A percentile compares a stretch with the other conserved stretches of the same genome.
phyloP scores from a whole-genome alignment of 2,329 filamentous ascomycete species.

The Hymenoscyphus infarciens region DNA sequence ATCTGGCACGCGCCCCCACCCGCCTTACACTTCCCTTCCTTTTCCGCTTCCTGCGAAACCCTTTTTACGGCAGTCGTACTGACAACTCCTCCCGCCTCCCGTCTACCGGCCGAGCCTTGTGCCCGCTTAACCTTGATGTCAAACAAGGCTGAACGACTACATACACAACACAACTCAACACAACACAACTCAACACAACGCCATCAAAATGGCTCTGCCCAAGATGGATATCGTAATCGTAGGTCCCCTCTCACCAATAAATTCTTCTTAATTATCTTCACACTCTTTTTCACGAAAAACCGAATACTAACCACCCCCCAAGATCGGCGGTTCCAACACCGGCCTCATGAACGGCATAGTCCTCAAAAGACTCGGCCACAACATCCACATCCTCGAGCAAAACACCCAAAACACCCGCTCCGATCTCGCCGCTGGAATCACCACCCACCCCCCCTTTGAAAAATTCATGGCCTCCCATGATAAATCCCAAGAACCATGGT shows the following conservation, averaged over 20 bases:
- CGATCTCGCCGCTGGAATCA: conserved; percentile 20
- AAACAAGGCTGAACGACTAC: too few relatives aligned
- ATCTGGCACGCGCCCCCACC: too few relatives aligned
- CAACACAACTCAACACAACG: not conserved
- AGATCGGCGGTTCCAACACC: conserved; percentile 16
- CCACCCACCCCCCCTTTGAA: conserved; percentile 11
- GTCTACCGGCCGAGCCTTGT: too few relatives aligned
- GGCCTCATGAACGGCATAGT: conserved; percentile 15
- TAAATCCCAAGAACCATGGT: conserved; percentile 7
- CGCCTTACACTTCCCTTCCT: too few relatives aligned
- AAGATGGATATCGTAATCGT: conserved; percentile 1
- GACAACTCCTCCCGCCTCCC: too few relatives aligned
- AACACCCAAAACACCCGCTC: conserved; percentile 9
- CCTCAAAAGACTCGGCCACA: conserved; percentile 15
- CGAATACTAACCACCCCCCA: not conserved
- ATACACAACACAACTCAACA: not conserved
- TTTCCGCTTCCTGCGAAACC: too few relatives aligned
- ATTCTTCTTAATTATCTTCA: not conserved
- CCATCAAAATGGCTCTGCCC: not conserved
- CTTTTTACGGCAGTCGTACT: too few relatives aligned
- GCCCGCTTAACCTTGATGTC: too few relatives aligned
- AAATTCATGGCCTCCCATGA: conserved; percentile 16
- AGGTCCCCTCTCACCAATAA: not conserved
- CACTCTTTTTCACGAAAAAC: not conserved
- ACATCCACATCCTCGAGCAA: conserved; percentile 19